Evolutionary conservation across 129 eudicot species (phyloP), one percentile per base, ranked within the genome.

Genomic region (Silybum marianum): DNA sequence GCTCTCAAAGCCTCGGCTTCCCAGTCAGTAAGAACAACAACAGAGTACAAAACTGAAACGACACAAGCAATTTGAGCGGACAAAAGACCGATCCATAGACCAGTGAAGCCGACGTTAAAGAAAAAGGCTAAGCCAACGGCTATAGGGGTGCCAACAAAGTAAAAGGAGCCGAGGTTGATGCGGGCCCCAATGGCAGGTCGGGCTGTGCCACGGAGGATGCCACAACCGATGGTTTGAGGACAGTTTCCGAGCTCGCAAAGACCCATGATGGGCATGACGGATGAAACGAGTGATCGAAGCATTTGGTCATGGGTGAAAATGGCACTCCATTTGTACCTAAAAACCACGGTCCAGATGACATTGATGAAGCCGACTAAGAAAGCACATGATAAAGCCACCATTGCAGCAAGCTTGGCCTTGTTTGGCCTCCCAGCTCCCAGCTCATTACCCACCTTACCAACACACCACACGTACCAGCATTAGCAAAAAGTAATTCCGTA

Each of bases 181-280:
- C 91, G 88, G 22, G 97, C 99, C 18, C 97, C 99, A 10, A 92
- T 93, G 3, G 87, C 97, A 0, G 99, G 99, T 84, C 99, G 83
- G 28, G 99, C 99, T 0, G 97, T 88, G 79, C 97, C 99, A 65
- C 99, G 96, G 24, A 95, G 85, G 81, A 95, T 91, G 67, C 99
- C 99, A 54, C 99, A 95, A 10, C 99, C 97, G 0, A 97, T 92
- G 7, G 99, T 95, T 76, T 95, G 99, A 13, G 99, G 99, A 60
- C 97, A 95, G 90, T 95, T 95, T 4, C 99, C 99, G 0, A 95
- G 94, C 97, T 95, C 99, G 75, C 97, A 95, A 2, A 95, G 86
- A 2, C 99, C 99, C 86, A 95, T 89, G 26, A 95, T 84, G 18
- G 99, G 99, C 89, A 95, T 84, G 11, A 92, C 94, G 9, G 99